Conservation (phyloP, 2,329 filamentous ascomycete species). For the Ophioceras dolichostomum region DNA sequence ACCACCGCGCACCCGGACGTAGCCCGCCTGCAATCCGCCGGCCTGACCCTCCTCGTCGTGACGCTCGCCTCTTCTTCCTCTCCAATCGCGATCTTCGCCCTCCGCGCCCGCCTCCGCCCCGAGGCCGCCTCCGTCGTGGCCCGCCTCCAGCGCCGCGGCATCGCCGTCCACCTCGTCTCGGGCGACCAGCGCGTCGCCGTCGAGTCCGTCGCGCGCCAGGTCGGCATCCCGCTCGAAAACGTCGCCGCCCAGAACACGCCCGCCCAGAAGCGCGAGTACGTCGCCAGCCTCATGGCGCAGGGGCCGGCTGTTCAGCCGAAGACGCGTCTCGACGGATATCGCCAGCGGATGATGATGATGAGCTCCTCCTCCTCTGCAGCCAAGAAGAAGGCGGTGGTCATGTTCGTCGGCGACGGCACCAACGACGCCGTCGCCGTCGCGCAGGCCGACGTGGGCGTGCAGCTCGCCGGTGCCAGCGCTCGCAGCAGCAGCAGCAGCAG, state of each 20-base stretch:
- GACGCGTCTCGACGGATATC: neutral
- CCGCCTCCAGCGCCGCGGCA: constrained; percentile 29
- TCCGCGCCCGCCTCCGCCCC: constrained; percentile 22
- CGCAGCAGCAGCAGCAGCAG: too few species aligned
- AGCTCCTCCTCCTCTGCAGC: neutral
- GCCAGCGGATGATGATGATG: neutral
- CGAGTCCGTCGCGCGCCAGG: constrained; percentile 1
- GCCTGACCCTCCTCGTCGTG: constrained; percentile 16
- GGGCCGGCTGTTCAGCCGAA: too few species aligned
- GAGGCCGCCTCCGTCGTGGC: constrained; percentile 31
- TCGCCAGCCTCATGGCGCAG: constrained; percentile 22
- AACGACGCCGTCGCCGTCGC: constrained; percentile 52
- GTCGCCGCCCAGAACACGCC: constrained; percentile 34
- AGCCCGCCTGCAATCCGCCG: constrained; percentile 7
- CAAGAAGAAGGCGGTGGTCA: constrained; percentile 23
- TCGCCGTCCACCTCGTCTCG: constrained; percentile 41
- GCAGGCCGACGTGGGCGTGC: constrained; percentile 46
- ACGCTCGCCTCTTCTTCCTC: constrained; percentile 7
- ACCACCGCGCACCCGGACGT: constrained; percentile 11
- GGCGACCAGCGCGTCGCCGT: constrained; percentile 33
- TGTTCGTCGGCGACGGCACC: constrained; percentile 50
- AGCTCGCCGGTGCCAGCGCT: constrained; percentile 27
- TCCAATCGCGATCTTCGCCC: constrained; percentile 30
- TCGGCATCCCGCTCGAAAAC: constrained; percentile 17
- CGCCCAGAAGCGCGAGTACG: constrained; percentile 39